Conservation (phyloP, 371 early-diverging fungal genomes). For the Capillidium heterosporum region DNA sequence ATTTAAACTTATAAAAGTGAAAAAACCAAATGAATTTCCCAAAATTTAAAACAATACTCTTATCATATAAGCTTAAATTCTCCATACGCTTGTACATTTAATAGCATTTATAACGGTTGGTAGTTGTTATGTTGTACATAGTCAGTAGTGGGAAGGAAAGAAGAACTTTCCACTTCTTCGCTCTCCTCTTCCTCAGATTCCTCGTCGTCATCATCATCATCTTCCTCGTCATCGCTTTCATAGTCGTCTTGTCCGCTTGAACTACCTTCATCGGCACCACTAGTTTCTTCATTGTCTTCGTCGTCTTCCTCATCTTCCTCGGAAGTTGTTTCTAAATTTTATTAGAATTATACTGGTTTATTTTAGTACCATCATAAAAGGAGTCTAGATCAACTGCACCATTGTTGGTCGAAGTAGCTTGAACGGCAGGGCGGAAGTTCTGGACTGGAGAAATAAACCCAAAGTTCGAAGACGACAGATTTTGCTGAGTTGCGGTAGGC, state of each 20-base stretch:
- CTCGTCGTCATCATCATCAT: conserved; percentile 10
- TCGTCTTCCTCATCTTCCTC: conserved; percentile 17
- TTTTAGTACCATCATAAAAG: conserved; percentile 15
- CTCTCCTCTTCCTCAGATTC: conserved; percentile 9
- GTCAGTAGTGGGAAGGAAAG: too few relatives aligned
- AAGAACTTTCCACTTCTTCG: neutral
- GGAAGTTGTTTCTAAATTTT: conserved; percentile 15
- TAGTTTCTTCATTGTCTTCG: conserved; percentile 29
- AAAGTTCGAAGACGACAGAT: conserved; percentile 11
- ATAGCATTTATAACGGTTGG: too few relatives aligned
- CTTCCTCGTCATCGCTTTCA: conserved; percentile 14
- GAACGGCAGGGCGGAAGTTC: too few relatives aligned
- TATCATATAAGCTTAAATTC: too few relatives aligned
- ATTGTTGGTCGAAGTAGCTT: neutral
- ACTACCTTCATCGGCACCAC: conserved; percentile 32
- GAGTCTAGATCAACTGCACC: conserved; percentile 10
- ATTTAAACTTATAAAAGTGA: too few relatives aligned
- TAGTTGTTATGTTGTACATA: too few relatives aligned
- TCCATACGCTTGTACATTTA: too few relatives aligned
- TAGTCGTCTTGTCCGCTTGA: conserved; percentile 9
- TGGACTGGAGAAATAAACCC: conserved; percentile 12
- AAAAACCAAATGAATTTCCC: too few relatives aligned
- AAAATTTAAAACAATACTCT: too few relatives aligned
- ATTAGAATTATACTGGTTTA: conserved; percentile 10
- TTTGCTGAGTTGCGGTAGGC: conserved; percentile 11